Base-by-base conservation (phyloP, 2,329 filamentous ascomycete species). In the Trichoderma koningiopsis region DNA sequence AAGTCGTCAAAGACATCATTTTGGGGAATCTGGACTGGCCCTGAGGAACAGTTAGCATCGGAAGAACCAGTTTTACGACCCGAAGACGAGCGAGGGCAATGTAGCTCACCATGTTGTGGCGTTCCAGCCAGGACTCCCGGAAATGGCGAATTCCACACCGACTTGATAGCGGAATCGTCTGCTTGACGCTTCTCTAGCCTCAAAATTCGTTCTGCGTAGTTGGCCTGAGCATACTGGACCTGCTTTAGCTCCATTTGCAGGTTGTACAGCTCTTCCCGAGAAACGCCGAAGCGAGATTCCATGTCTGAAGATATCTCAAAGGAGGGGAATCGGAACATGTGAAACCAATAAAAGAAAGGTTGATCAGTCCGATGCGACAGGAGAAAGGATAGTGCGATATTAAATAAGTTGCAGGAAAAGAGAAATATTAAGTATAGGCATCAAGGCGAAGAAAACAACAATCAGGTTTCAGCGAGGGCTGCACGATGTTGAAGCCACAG, bases 71-170 rank as follows among this genome's bases (percentile, higher is more conserved):
- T 1, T 22, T 40, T 37, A 7, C 19, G 22, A 58, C 10, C 16
- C 10, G 22, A 29, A 27, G 24, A 24, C 24, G 24, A 47, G 13
- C 35, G 31, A 52, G 47, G 61, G 24, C 35, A 68, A 31, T 57
- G 37, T 16, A 68, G 77, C 88, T 80, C 82, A 96, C 95, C 93
- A 83, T 96, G 92, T 78, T 96, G 92, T 66, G 94, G 91, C 57
- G 93, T 94, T 67, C 92, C 92, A 74, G 91, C 90, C 69, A 97
- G 80, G 49, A 94, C 89, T 72, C 90, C 91, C n/a, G 95, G 94
- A 77, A 97, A 97, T 19, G 94, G 94, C 68, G 94, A 97, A 72
- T 91, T 91, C 96, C 96, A 99, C 68, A 96, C 92, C 71, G 92
- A 97, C 80, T 95, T 96, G 70, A 91, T 81, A 37, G 87, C 86